Evolutionary conservation across 345 rosid genomes (phyloP).

Genomic region (Salix suchowensis): DNA sequence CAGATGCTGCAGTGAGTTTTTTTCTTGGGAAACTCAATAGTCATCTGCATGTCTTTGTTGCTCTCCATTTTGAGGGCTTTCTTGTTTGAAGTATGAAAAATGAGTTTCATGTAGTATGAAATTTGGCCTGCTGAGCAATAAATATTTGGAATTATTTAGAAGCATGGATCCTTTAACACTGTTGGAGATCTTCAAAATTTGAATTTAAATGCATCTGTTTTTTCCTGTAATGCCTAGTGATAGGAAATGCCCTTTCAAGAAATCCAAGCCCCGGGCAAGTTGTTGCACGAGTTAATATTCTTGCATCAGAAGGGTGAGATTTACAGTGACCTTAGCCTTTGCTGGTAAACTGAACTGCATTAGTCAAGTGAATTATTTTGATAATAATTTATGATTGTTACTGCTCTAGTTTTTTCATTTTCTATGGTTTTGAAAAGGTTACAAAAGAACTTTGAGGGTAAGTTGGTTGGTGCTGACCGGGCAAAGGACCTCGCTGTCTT

Average conservation of each 20-base stretch:
- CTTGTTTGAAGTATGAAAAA: background rate
- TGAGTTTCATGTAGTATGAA: background rate
- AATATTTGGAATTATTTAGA: background rate
- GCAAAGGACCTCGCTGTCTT: slow-evolving; percentile 91
- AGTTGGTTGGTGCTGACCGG: slow-evolving; percentile 86
- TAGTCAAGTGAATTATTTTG: slow-evolving; percentile 5
- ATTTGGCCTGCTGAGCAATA: background rate
- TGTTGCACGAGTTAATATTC: slow-evolving; percentile 88
- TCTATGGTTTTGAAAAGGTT: slow-evolving; percentile 42
- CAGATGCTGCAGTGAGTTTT: background rate
- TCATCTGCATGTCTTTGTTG: background rate
- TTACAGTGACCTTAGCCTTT: slow-evolving; percentile 19
- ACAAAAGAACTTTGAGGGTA: slow-evolving; percentile 91
- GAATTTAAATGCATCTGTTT: background rate
- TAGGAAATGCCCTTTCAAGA: slow-evolving; percentile 87
- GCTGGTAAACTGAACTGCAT: slow-evolving; percentile 26
- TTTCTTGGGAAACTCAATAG: background rate
- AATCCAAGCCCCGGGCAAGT: slow-evolving; percentile 73
- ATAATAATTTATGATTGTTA: background rate
- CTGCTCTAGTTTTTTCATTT: background rate
- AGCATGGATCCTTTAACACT: background rate
- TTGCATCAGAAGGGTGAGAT: slow-evolving; percentile 89
- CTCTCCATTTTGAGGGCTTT: background rate
- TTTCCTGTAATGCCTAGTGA: slow-evolving; percentile 40
- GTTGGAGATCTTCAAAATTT: slow-evolving; percentile 2